phyloP scores from a whole-genome alignment of 768 basidiomycete genomes.

The Cubamyces sp. region DNA sequence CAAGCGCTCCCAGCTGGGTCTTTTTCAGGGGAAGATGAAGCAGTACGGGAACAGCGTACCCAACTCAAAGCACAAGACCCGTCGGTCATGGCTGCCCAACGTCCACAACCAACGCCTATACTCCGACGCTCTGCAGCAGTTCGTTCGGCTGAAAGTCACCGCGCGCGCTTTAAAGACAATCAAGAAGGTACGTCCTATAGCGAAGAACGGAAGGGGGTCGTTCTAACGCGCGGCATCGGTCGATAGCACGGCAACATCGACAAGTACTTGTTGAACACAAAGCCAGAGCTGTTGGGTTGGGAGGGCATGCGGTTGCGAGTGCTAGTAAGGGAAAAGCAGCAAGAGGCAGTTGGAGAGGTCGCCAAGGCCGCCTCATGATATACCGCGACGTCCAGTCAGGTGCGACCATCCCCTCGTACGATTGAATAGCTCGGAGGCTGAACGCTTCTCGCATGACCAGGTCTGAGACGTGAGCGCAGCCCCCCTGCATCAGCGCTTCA shows the following conservation, averaged over 20 bases:
- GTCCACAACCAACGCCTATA: conserved; percentile 75
- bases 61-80: conserved; percentile 86
- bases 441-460: conserved; percentile 1
- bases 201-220: too few species aligned
- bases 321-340: conserved; percentile 38
- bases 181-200: conserved; percentile 61
- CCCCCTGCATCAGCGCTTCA: not conserved
- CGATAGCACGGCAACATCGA: conserved; percentile 40
- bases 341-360: not conserved
- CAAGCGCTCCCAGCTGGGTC: conserved; percentile 79
- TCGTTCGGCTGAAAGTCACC: conserved; percentile 71
- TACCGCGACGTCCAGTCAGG: not conserved
- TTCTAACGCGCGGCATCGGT: not conserved
- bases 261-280: conserved; percentile 47
- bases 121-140: conserved; percentile 64
- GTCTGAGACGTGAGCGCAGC: not conserved
- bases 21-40: conserved; percentile 82
- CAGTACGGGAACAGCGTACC: conserved; percentile 90
- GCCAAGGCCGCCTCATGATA: conserved; percentile 9
- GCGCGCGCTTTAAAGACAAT: conserved; percentile 80
- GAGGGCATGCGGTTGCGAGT: conserved; percentile 48
- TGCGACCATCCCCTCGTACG: not conserved
- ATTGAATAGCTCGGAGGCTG: conserved; percentile 3
- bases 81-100: conserved; percentile 87
- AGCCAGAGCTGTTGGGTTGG: conserved; percentile 42